A percentile compares a stretch with the other conserved stretches of the same genome.
Conservation (phyloP, 2,329 filamentous ascomycete genomes). For the Penicillium freii region DNA sequence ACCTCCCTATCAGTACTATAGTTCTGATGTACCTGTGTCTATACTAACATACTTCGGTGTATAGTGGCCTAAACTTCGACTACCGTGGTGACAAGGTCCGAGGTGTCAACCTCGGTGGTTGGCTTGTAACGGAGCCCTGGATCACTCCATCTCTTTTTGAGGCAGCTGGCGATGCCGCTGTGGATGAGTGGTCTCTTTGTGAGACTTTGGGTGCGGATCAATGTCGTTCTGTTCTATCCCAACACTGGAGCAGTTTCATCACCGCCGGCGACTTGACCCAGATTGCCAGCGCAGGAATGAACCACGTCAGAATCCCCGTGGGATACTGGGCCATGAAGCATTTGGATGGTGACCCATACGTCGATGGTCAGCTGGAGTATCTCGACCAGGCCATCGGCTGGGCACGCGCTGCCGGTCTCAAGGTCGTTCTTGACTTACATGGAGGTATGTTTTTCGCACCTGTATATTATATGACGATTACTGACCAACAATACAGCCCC, state of each 20-base stretch:
- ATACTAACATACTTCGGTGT: neutral
- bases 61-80: constrained; percentile 45
- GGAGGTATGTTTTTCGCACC: constrained; percentile 50
- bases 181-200: constrained; percentile 59
- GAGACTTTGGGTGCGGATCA: constrained; percentile 50
- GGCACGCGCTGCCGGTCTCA: constrained; percentile 58
- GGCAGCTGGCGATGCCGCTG: constrained; percentile 46
- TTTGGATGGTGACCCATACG: constrained; percentile 57
- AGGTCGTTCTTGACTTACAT: constrained; percentile 67
- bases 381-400: constrained; percentile 59
- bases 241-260: constrained; percentile 62
- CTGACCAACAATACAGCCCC: constrained; percentile 44
- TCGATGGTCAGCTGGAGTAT: constrained; percentile 59
- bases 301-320: constrained; percentile 64
- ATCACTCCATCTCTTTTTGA: constrained; percentile 63
- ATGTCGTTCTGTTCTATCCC: constrained; percentile 48
- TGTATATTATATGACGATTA: neutral
- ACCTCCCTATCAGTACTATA: neutral
- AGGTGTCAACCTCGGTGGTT: constrained; percentile 65
- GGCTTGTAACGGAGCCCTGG: constrained; percentile 64
- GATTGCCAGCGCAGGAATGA: constrained; percentile 58
- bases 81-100: constrained; percentile 57
- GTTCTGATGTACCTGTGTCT: neutral
- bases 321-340: constrained; percentile 64
- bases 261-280: constrained; percentile 55